A percentile compares a stretch with the other conserved stretches of the same genome.
These are phyloP conservation scores for Sonneratia caseolaris DNA, from an alignment of 345 rosid species.

Conservation along the genomic window DNA sequence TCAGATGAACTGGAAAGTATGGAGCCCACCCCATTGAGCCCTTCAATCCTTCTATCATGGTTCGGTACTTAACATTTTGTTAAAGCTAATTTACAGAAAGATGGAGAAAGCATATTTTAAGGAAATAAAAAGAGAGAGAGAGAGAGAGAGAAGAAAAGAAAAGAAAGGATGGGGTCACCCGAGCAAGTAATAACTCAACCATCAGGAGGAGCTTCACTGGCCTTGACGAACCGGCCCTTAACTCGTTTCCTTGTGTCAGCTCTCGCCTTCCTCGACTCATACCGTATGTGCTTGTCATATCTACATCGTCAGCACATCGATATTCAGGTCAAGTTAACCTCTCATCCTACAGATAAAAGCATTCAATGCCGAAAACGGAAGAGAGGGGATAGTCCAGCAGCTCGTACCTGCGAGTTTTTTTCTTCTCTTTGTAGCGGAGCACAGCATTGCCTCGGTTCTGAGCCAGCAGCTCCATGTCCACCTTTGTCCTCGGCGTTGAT, in stretches of 20 bases:
- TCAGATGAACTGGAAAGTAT: no score
- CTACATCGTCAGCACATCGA: not conserved
- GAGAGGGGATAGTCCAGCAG: not conserved
- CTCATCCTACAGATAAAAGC: not conserved
- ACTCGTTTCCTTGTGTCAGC: constrained; percentile 29
- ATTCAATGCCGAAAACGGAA: not conserved
- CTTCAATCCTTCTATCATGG: no score
- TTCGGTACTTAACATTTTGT: no score
- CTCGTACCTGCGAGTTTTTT: constrained; percentile 20
- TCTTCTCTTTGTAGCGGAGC: constrained; percentile 22
- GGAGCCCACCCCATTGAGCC: no score
- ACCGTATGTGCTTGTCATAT: constrained; percentile 25
- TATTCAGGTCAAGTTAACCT: not conserved
- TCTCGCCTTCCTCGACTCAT: constrained; percentile 33
- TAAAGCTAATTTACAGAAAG: no score
- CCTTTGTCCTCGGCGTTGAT: not conserved
- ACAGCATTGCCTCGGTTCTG: not conserved
- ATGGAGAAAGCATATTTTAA: no score
- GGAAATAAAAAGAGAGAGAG: no score
- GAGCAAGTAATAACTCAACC: not conserved
- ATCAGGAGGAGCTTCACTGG: not conserved
- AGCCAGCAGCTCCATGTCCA: not conserved
- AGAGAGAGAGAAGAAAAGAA: not conserved
- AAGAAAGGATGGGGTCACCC: not conserved
- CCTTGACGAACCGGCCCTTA: constrained; percentile 23